phyloP scores from a whole-genome alignment of 2,329 filamentous ascomycete species.

The Xylariaceae sp. region DNA sequence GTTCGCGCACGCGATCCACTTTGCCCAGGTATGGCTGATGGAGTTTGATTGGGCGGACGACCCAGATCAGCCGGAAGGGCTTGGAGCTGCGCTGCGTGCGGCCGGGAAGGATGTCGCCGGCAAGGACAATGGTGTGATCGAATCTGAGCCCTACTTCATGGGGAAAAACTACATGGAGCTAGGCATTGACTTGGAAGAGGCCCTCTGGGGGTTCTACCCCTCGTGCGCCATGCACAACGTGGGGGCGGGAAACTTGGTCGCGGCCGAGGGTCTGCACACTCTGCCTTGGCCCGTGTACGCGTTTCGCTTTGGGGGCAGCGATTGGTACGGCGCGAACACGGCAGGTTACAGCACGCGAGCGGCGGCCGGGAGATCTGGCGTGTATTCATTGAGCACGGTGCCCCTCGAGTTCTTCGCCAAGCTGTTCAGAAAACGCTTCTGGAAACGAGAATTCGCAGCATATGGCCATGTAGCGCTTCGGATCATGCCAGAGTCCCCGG shows the following conservation, averaged over 20 bases:
- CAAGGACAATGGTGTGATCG: no score
- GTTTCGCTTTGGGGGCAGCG: no score
- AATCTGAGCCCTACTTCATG: conserved; percentile 17
- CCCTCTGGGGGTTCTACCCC: conserved; percentile 15
- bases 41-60: not conserved
- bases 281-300: conserved; percentile 5
- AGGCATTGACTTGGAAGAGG: conserved; percentile 17
- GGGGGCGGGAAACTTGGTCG: not conserved
- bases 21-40: conserved; percentile 23
- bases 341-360: not conserved
- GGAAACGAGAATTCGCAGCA: conserved; percentile 16
- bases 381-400: conserved; percentile 12
- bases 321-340: no score
- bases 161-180: conserved; percentile 3
- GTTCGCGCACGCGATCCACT: no score
- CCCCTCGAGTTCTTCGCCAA: conserved; percentile 18
- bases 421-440: conserved; percentile 26
- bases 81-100: no score
- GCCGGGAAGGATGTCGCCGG: no score
- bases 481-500: conserved; percentile 2
- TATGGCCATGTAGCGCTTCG: conserved; percentile 20
- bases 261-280: conserved; percentile 1
- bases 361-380: not conserved
- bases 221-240: conserved; percentile 1
- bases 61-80: no score